phyloP scores from a whole-genome alignment of 2,329 filamentous ascomycete species.

The Stachybotrys chartarum region DNA sequence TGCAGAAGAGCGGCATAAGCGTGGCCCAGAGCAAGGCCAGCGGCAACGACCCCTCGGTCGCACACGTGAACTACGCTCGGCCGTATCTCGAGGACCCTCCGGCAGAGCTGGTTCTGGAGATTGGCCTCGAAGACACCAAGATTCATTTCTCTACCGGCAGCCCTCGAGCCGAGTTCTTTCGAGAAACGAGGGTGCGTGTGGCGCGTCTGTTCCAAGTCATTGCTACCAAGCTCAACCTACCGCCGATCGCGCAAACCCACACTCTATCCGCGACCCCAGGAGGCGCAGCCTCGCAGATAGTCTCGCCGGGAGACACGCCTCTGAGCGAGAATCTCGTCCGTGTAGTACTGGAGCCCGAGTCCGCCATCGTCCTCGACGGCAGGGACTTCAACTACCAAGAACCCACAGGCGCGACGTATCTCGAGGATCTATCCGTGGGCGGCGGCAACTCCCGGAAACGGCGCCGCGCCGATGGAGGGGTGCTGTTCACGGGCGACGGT shows the following conservation, averaged over 20 bases:
- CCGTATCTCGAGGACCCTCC: slow-evolving; percentile 75
- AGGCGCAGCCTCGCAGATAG: slow-evolving; percentile 53
- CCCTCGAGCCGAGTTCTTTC: slow-evolving; percentile 64
- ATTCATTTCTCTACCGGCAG: slow-evolving; percentile 37
- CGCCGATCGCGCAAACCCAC: slow-evolving; percentile 50
- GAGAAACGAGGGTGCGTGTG: slow-evolving; percentile 62
- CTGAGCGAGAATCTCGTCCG: slow-evolving; percentile 64
- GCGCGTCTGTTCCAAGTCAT: slow-evolving; percentile 71
- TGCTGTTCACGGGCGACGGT: slow-evolving; percentile 7
- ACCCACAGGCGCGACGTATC: not conserved
- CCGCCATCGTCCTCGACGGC: slow-evolving; percentile 53
- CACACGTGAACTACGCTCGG: slow-evolving; percentile 71
- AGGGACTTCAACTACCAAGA: slow-evolving; percentile 26
- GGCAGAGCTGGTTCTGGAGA: slow-evolving; percentile 73
- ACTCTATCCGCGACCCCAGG: slow-evolving; percentile 61
- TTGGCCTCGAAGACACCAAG: slow-evolving; percentile 58
- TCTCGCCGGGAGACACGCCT: slow-evolving; percentile 62
- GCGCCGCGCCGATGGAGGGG: slow-evolving; percentile 29
- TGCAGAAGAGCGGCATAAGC: slow-evolving; percentile 79
- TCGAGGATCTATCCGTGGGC: slow-evolving; percentile 14
- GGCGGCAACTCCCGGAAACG: slow-evolving; percentile 35
- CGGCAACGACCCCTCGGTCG: slow-evolving; percentile 17
- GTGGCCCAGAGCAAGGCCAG: slow-evolving; percentile 43
- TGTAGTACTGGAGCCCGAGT: slow-evolving; percentile 52
- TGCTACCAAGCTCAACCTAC: slow-evolving; percentile 70